Evolutionary conservation across 1,284 basidiomycete species (phyloP), one percentile per base, ranked within the genome.

Genomic region (Puccinia novopanici): DNA sequence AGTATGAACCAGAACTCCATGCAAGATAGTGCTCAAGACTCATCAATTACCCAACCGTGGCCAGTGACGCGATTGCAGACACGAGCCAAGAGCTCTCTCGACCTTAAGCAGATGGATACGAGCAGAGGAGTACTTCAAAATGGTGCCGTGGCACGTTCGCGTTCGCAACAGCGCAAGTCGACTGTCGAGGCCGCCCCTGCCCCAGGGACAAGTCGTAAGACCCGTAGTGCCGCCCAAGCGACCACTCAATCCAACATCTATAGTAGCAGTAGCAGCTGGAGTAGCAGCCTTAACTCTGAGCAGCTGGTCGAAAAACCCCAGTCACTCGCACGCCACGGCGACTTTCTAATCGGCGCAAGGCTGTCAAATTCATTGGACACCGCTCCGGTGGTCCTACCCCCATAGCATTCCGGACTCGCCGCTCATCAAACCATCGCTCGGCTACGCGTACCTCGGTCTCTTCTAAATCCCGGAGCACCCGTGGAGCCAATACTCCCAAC

Each of bases 181-280:
- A 52, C 50, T 3, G 22, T n/a, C 30, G 40, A 37, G 45, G 59
- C 40, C 27, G 45, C 42, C 22, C 24, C 17, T 27, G 42, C 42
- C 24, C 40, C 42, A 22, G 37, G 22, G 22, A 61, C 34, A 24
- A 45, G 42, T 37, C 57, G 52, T n/a, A 48, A 52, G 27, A 77
- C 75, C n/a, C 42, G 75, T 22, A 48, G 75, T 37, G 40, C 57
- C 42, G 34, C 61, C 19, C 59, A 68, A 34, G 63, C 52, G 45
- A 77, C 24, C 45, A 68, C 22, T 10, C 45, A 67, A 54, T 42
- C 55, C 24, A 1, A 24, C 6, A 55, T 57, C 10, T 37, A 73
- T 22, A 73, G 71, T 40, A 72, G 50, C 70, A 73, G 71, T 40
- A 73, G 52, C 34, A 73, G 71, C 22, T 73, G 71, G 71, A n/a